Evolutionary conservation across 2,329 filamentous ascomycete genomes (phyloP).

Genomic region (Diaporthe batatas): DNA sequence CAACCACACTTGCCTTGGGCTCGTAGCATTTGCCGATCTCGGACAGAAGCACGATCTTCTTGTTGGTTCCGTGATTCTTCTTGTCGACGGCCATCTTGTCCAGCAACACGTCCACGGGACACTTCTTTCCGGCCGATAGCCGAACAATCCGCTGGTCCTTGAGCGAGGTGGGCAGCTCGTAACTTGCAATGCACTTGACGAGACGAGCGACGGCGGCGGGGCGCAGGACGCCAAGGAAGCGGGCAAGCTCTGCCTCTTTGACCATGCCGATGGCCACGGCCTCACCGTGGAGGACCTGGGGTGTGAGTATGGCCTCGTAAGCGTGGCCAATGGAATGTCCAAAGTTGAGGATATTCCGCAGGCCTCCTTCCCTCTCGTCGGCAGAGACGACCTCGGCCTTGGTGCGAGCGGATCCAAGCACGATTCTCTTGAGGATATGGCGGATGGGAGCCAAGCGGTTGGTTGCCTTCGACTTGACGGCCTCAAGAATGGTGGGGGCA

Average conservation of each 20-base stretch:
- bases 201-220: slow-evolving; percentile 90
- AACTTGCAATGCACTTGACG: slow-evolving; percentile 94
- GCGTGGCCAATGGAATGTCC: slow-evolving; percentile 98
- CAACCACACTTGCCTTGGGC: slow-evolving; percentile 88
- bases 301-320: slow-evolving; percentile 93
- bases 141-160: slow-evolving; percentile 86
- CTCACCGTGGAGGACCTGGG: slow-evolving; percentile 95
- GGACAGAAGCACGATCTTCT: slow-evolving; percentile 94
- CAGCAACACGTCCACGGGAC: slow-evolving; percentile 86
- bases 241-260: slow-evolving; percentile 93
- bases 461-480: slow-evolving; percentile 72
- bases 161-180: slow-evolving; percentile 87
- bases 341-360: slow-evolving; percentile 96
- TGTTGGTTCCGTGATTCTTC: slow-evolving; percentile 95
- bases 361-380: slow-evolving; percentile 93
- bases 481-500: slow-evolving; percentile 79
- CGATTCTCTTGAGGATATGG: slow-evolving; percentile 79
- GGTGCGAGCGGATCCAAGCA: slow-evolving; percentile 89
- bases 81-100: slow-evolving; percentile 98
- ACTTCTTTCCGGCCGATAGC: slow-evolving; percentile 87
- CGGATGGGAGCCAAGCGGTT: slow-evolving; percentile 75
- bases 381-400: slow-evolving; percentile 95
- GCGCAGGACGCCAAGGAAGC: slow-evolving; percentile 86
- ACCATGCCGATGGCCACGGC: slow-evolving; percentile 98
- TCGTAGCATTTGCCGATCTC: slow-evolving; percentile 92